These are phyloP conservation scores for Populus simonii DNA, from an alignment of 345 rosid genomes.

Conservation along the genomic window DNA sequence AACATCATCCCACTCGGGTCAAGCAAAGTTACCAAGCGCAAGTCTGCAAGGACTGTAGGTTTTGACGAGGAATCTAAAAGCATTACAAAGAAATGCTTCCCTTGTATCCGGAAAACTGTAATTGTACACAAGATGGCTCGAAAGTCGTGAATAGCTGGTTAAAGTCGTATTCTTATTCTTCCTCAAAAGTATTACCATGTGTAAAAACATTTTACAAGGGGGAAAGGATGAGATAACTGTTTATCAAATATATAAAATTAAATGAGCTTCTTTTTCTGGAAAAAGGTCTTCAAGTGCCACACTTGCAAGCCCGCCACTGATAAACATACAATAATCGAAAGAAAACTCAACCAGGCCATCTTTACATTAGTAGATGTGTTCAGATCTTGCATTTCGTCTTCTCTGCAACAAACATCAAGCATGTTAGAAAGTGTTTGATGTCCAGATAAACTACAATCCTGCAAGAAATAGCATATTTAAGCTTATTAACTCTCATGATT, in stretches of 20 bases:
- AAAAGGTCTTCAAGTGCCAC: slow-evolving; percentile 89
- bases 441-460: not conserved
- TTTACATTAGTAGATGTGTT: slow-evolving; percentile 62
- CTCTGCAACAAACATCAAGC: slow-evolving; percentile 42
- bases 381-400: slow-evolving; percentile 87
- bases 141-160: not conserved
- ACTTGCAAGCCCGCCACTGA: slow-evolving; percentile 85
- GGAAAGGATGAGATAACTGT: not conserved
- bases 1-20: not conserved
- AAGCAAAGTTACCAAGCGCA: not conserved
- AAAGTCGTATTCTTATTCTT: slow-evolving; percentile 4
- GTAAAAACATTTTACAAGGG: slow-evolving; percentile 18
- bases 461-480: not conserved
- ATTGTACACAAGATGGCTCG: not conserved
- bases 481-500: not conserved
- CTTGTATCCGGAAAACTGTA: not conserved
- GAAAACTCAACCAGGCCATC: slow-evolving; percentile 77
- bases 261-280: slow-evolving; percentile 91
- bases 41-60: not conserved
- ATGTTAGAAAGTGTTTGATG: not conserved
- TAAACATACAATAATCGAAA: slow-evolving; percentile 69
- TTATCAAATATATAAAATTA: slow-evolving; percentile 25
- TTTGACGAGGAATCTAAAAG: not conserved
- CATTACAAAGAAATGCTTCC: not conserved
- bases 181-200: slow-evolving; percentile 5